Percentiles rank a stretch among this genome's conserved stretches.
These are phyloP conservation scores for Fraxinus velutina DNA, from an alignment of 305 asterid genomes.

Conservation along the genomic window DNA sequence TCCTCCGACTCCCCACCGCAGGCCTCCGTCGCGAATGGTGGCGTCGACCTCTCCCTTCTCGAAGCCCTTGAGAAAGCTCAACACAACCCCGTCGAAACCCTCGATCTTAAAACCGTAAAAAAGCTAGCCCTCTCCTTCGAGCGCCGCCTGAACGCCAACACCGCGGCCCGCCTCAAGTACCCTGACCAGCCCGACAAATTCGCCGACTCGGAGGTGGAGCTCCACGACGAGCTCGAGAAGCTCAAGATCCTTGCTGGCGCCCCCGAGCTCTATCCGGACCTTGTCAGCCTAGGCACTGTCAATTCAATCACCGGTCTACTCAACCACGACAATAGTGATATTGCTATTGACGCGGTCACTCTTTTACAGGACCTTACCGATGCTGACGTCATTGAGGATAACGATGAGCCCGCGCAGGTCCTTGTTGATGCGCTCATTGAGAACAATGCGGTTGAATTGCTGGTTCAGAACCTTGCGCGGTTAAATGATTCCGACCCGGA, in stretches of 20 bases:
- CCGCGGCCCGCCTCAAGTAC: slow-evolving; percentile 84
- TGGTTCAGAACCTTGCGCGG: slow-evolving; percentile 67
- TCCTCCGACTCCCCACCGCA: slow-evolving; percentile 33
- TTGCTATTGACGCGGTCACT: slow-evolving; percentile 72
- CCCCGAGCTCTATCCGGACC: slow-evolving; percentile 89
- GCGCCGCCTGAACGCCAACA: slow-evolving; percentile 88
- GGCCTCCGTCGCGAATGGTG: slow-evolving; percentile 22
- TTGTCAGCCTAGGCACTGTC: slow-evolving; percentile 68
- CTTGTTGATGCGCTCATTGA: slow-evolving; percentile 80
- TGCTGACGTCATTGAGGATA: slow-evolving; percentile 83
- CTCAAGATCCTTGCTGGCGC: slow-evolving; percentile 86
- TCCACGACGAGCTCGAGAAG: slow-evolving; percentile 88
- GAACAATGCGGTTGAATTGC: slow-evolving; percentile 74
- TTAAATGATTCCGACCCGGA: slow-evolving; percentile 82
- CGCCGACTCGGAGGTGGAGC: slow-evolving; percentile 89
- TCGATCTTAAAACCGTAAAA: slow-evolving; percentile 82
- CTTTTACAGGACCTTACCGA: slow-evolving; percentile 90
- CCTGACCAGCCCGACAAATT: slow-evolving; percentile 93
- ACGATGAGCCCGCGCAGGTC: slow-evolving; percentile 68
- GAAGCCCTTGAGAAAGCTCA: slow-evolving; percentile 88
- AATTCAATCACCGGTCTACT: slow-evolving; percentile 70
- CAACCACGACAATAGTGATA: slow-evolving; percentile 78
- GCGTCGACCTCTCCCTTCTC: slow-evolving; percentile 71
- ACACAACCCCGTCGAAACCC: slow-evolving; percentile 62
- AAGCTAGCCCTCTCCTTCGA: slow-evolving; percentile 75